phyloP scores from a whole-genome alignment of 1,284 basidiomycete species.

The Stygiomarasmius scandens region DNA sequence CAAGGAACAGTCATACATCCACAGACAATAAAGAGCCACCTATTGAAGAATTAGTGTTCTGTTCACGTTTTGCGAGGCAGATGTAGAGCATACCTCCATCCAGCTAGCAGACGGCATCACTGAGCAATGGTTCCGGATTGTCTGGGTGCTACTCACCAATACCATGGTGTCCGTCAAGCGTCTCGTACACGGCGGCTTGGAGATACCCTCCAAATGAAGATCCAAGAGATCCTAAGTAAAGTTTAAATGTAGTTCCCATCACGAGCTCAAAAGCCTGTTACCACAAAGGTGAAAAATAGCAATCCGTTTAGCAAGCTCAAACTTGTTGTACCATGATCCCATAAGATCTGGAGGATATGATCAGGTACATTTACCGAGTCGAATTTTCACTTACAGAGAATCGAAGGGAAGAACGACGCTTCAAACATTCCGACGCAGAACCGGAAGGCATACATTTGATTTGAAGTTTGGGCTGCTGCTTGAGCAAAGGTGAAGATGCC shows the following conservation, averaged over 20 bases:
- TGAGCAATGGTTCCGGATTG: background rate
- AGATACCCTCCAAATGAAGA: conserved; percentile 27
- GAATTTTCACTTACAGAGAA: conserved; percentile 6
- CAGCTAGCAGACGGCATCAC: conserved; percentile 11
- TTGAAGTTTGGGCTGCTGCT: conserved; percentile 16
- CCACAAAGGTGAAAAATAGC: conserved; percentile 28
- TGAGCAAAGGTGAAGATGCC: conserved; percentile 20
- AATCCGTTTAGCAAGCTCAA: conserved; percentile 25
- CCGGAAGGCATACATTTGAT: conserved; percentile 28
- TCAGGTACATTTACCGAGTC: background rate
- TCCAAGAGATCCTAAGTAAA: conserved; percentile 21
- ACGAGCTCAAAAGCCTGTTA: conserved; percentile 1
- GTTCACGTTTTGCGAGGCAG: background rate
- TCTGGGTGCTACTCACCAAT: conserved; percentile 14
- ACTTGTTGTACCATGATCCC: conserved; percentile 27
- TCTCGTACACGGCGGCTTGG: conserved; percentile 27
- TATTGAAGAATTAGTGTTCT: background rate
- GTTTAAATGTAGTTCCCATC: background rate
- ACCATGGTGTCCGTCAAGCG: conserved; percentile 22
- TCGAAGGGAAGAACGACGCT: conserved; percentile 24
- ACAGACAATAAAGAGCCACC: conserved; percentile 29
- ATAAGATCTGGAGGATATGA: conserved; percentile 20
- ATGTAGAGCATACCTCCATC: conserved; percentile 22
- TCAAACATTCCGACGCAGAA: conserved; percentile 28
- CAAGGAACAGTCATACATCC: conserved; percentile 28